These are phyloP conservation scores for Cornus suecica DNA, from an alignment of 148 eudicot species.

Conservation along the genomic window DNA sequence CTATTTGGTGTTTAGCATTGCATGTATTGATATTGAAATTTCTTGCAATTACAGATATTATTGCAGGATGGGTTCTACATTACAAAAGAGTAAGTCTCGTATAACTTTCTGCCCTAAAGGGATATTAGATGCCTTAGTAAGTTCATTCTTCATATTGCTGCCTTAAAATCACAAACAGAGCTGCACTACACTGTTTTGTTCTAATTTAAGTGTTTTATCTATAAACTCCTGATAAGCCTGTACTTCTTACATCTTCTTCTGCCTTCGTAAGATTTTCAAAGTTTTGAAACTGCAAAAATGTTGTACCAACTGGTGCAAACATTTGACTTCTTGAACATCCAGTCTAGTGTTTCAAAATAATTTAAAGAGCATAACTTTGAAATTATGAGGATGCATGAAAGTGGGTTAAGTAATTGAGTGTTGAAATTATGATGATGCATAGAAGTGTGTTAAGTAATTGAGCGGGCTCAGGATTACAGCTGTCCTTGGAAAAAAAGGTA, in stretches of 20 bases:
- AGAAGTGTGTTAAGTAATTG: not conserved
- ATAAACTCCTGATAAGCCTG: not conserved
- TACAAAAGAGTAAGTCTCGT: conserved; percentile 44
- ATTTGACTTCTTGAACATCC: not conserved
- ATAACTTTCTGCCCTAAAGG: not conserved
- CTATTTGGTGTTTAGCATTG: conserved; percentile 6
- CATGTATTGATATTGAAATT: conserved; percentile 11
- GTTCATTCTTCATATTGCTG: conserved; percentile 6
- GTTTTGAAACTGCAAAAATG: not conserved
- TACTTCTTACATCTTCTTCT: not conserved
- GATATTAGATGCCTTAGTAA: not conserved
- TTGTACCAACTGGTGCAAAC: not conserved
- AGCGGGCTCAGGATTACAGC: not conserved
- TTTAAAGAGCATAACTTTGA: not conserved
- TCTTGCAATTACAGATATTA: conserved; percentile 54
- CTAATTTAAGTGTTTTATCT: not conserved
- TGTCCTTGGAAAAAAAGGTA: not conserved
- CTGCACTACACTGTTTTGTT: not conserved
- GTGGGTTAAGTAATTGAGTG: not conserved
- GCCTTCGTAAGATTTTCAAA: not conserved
- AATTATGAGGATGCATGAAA: not conserved
- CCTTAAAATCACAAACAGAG: not conserved
- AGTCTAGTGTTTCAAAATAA: conserved; percentile 1
- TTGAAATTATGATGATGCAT: too few species aligned
- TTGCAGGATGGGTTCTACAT: conserved; percentile 81